Base-by-base conservation (phyloP, 129 eudicot species). In the Artemisia annua region DNA sequence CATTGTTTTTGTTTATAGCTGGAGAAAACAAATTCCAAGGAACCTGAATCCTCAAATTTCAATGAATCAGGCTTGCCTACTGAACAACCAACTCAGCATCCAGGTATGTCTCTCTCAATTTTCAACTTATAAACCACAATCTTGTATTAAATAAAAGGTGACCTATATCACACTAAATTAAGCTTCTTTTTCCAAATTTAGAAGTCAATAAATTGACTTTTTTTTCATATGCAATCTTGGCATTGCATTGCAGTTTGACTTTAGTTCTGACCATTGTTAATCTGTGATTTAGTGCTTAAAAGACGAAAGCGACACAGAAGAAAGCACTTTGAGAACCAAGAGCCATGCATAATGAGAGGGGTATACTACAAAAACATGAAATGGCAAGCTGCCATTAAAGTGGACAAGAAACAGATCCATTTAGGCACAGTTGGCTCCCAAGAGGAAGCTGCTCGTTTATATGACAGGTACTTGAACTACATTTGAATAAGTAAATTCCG, bases 331-430 rank as follows among this genome's bases (percentile, higher is more conserved):
- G 90, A 86, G 67, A 83, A 88, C 58, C 96, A 95, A 84, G 99
- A 94, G 71, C 85, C 84, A 8, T 86, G 96, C 72, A 50, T 78
- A 15, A 87, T 90, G 96, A 74, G 97, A 76, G 99, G 99, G 4
- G 99, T 95, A 69, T 95, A 95, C 65, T 90, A 81, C 82, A 95
- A 95, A 83, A 95, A 95, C 82, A 79, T 88, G 96, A 95, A 88
- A 86, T 95, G 99, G 99, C 99, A 95, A 88, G 99, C 99, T 28
- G 99, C 99, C 19, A 90, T 95, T 11, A 95, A 95, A 83, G 99
- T 95, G 63, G 96, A 95, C 74, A 91, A 91, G 87, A 95, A 95
- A 82, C 99, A 95, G 78, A 95, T 95, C 85, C 99, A 95, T 78
- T 81, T 95, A 73, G 99, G 99, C 51, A 95, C 99, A 35, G 96